A percentile compares a stretch with the other conserved stretches of the same genome.
These are phyloP conservation scores for Fomitopsis pinicola DNA, from an alignment of 1,284 basidiomycete species.

Conservation along the genomic window DNA sequence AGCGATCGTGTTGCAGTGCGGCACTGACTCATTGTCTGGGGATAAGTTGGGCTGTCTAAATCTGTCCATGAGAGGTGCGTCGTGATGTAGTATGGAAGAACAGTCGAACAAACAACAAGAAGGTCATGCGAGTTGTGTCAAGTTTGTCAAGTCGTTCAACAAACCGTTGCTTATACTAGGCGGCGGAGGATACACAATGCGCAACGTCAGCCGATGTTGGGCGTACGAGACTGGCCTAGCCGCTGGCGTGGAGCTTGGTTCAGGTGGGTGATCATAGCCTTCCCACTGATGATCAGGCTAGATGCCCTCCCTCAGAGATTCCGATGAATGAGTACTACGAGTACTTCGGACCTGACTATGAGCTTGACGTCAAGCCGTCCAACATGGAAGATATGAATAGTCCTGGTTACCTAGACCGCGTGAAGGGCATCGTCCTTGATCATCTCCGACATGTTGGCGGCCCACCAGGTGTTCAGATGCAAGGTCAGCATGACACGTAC, in stretches of 20 bases:
- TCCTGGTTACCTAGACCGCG: slow-evolving; percentile 87
- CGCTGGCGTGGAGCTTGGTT: slow-evolving; percentile 89
- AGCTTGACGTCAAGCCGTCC: slow-evolving; percentile 93
- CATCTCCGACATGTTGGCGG: slow-evolving; percentile 81
- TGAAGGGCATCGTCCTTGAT: slow-evolving; percentile 91
- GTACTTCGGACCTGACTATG: slow-evolving; percentile 98
- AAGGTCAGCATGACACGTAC: slow-evolving; percentile 43
- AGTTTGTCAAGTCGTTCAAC: slow-evolving; percentile 96
- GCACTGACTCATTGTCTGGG: slow-evolving; percentile 96
- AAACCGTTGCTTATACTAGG: slow-evolving; percentile 91
- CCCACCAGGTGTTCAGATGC: slow-evolving; percentile 89
- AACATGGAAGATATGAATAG: slow-evolving; percentile 98
- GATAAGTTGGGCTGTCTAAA: slow-evolving; percentile 97
- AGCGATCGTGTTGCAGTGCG: slow-evolving; percentile 96
- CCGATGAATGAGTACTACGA: slow-evolving; percentile 99
- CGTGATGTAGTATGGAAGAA: background rate
- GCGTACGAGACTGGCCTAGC: slow-evolving; percentile 98
- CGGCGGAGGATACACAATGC: slow-evolving; percentile 98
- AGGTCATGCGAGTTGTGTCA: slow-evolving; percentile 97
- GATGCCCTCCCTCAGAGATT: slow-evolving; percentile 57
- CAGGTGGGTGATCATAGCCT: slow-evolving; percentile 43
- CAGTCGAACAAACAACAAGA: background rate
- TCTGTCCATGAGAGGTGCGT: slow-evolving; percentile 87
- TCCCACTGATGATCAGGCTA: background rate
- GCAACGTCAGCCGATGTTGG: slow-evolving; percentile 96